A percentile compares a stretch with the other conserved stretches of the same genome.
phyloP scores from a whole-genome alignment of 2,329 filamentous ascomycete species.

The Akanthomyces lecanii region DNA sequence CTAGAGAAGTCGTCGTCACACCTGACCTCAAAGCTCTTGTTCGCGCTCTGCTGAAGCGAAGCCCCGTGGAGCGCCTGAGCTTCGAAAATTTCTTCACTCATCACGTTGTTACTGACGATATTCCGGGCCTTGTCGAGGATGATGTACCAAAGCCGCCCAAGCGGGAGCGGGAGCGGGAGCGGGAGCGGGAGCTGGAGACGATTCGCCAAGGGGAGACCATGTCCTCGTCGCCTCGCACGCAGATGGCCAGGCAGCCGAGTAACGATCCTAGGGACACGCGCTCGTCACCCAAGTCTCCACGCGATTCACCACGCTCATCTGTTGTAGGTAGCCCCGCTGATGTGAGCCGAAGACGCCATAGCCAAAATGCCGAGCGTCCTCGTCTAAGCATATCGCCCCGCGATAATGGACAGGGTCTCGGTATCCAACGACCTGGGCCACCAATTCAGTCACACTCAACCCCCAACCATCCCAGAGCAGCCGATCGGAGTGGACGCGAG shows the following conservation, averaged over 20 bases:
- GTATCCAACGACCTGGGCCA: slow-evolving; percentile 45
- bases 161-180: slow-evolving; percentile 31
- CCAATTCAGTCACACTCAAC: slow-evolving; percentile 46
- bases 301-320: slow-evolving; percentile 40
- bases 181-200: slow-evolving; percentile 29
- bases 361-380: slow-evolving; percentile 25
- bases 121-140: slow-evolving; percentile 77
- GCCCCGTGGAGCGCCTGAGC: slow-evolving; percentile 76
- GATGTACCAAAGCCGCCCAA: slow-evolving; percentile 51
- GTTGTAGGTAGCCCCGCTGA: slow-evolving; percentile 42
- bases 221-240: slow-evolving; percentile 25
- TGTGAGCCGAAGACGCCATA: slow-evolving; percentile 24
- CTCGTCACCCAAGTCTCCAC: slow-evolving; percentile 35
- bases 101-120: slow-evolving; percentile 65
- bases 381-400: slow-evolving; percentile 41
- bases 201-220: slow-evolving; percentile 30
- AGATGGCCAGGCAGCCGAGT: slow-evolving; percentile 35
- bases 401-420: slow-evolving; percentile 46
- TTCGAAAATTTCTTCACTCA: slow-evolving; percentile 84
- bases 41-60: slow-evolving; percentile 75
- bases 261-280: slow-evolving; percentile 33
- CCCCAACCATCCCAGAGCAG: slow-evolving; percentile 38
- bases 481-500: slow-evolving; percentile 20
- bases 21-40: slow-evolving; percentile 77
- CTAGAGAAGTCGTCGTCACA: slow-evolving; percentile 66